Evolutionary conservation across 352 stramenopile genomes (phyloP), one percentile per base, ranked within the genome.

Genomic region (Phytophthora podocarpi): DNA sequence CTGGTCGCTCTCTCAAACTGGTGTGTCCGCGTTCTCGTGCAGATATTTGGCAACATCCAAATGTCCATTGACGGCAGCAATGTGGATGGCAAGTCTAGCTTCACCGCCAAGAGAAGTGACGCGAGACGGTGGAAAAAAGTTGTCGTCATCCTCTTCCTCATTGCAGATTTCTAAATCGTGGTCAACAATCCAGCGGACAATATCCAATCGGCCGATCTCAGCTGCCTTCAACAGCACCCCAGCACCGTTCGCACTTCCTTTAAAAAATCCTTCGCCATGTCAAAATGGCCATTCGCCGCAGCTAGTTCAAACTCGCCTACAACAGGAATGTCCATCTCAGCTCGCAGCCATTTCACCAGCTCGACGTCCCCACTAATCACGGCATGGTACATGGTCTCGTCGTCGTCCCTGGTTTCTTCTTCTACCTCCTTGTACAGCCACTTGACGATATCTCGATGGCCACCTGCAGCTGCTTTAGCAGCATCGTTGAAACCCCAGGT

Each of bases 291-390:
- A 20, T 64, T 64, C 3, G 36, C 53, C n/a, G 53, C 60, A 9
- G 34, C 60, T 27, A 46, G 23, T 3, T 41, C 28, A 13, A 64
- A n/a, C n/a, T n/a, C 45, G 7, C 47, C 37, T 27, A 37, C 32
- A 40, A 20, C 26, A 15, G 20, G 24, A 26, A 35, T 28, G 23
- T 43, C 36, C 23, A 46, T 27, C 4, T 32, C 32, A 8, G 48
- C 45, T 13, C n/a, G 23, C 31, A 70, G 26, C 53, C 35, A 50
- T 35, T 66, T 21, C 16, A 80, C 51, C 5, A 76, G 54, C n/a
- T 41, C 15, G 41, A 76, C 36, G 15, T 74, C 40, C 15, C 50
- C 28, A 40, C 16, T 59, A 15, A 10, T 26, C 9, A 48, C 39
- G 5, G 50, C 28, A 15, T 37, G 37, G 20, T 32, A 12, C 20